Conservation (phyloP, 2,329 filamentous ascomycete genomes). For the Aspergillus calidoustus region DNA sequence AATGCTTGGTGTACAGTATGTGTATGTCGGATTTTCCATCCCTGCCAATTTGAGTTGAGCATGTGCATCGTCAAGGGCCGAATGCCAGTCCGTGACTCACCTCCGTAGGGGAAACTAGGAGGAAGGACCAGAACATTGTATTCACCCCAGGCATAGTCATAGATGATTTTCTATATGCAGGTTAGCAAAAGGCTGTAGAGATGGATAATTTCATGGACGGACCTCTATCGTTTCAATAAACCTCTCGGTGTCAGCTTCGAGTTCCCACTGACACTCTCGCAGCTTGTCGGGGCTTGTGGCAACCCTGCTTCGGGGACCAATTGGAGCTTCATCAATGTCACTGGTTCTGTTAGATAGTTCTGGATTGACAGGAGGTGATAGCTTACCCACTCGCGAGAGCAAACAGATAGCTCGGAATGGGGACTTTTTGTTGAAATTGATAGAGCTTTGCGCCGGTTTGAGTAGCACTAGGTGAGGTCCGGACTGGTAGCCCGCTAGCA, state of each 20-base stretch:
- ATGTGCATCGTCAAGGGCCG: not conserved
- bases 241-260: conserved; percentile 87
- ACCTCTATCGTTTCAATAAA: conserved; percentile 85
- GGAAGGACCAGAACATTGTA: conserved; percentile 94
- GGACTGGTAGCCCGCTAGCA: conserved; percentile 75
- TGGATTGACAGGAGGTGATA: not conserved
- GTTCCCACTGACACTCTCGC: conserved; percentile 82
- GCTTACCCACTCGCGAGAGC: conserved; percentile 72
- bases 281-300: conserved; percentile 89
- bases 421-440: conserved; percentile 85
- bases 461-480: conserved; percentile 57
- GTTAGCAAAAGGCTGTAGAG: conserved; percentile 19
- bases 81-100: conserved; percentile 35
- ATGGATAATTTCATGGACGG: conserved; percentile 38
- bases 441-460: conserved; percentile 64
- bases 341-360: conserved; percentile 50
- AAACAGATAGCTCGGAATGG: conserved; percentile 93
- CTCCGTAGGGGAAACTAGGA: conserved; percentile 86
- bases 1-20: conserved; percentile 92
- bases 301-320: conserved; percentile 83
- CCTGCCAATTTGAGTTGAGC: not conserved
- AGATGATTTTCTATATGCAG: conserved; percentile 62
- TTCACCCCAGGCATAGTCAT: conserved; percentile 89
- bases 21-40: conserved; percentile 87
- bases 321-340: conserved; percentile 81